Conservation (phyloP, 192 early-diverging fungal species). For the Dimargaris cristalligena region DNA sequence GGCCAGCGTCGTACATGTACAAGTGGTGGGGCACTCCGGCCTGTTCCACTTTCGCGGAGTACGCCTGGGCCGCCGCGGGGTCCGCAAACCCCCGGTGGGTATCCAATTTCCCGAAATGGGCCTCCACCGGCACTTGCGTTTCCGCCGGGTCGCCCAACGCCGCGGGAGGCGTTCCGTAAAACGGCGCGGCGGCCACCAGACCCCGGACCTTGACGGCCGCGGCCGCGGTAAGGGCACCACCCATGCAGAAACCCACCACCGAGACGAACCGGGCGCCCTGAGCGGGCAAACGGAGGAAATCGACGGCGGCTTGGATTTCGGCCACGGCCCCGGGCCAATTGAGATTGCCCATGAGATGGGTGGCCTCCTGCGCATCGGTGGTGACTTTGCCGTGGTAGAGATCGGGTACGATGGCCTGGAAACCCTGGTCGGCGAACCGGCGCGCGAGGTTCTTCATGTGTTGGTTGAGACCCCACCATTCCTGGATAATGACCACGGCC, state of each 20-base stretch:
- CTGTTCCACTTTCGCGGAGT: slow-evolving; percentile 4
- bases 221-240: slow-evolving; percentile 22
- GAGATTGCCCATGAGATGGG: slow-evolving; percentile 18
- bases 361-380: slow-evolving; percentile 22
- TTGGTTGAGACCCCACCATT: slow-evolving; percentile 10
- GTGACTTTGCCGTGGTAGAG: slow-evolving; percentile 19
- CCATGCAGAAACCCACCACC: slow-evolving; percentile 25
- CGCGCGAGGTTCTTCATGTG: slow-evolving; percentile 7
- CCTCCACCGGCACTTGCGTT: slow-evolving; percentile 20
- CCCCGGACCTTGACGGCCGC: slow-evolving; percentile 14
- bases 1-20: slow-evolving; percentile 16
- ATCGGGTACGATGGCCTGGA: background rate
- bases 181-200: slow-evolving; percentile 16
- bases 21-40: slow-evolving; percentile 8
- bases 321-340: slow-evolving; percentile 15
- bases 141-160: slow-evolving; percentile 17
- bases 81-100: slow-evolving; percentile 18
- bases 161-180: slow-evolving; percentile 22
- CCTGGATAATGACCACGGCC: slow-evolving; percentile 6
- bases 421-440: slow-evolving; percentile 6
- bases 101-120: slow-evolving; percentile 23
- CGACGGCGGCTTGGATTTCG: slow-evolving; percentile 16
- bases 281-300: slow-evolving; percentile 16
- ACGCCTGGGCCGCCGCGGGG: slow-evolving; percentile 15
- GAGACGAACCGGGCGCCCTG: slow-evolving; percentile 15